Conservation (phyloP, 495 filamentous ascomycete species). For the Evernia prunastri region DNA sequence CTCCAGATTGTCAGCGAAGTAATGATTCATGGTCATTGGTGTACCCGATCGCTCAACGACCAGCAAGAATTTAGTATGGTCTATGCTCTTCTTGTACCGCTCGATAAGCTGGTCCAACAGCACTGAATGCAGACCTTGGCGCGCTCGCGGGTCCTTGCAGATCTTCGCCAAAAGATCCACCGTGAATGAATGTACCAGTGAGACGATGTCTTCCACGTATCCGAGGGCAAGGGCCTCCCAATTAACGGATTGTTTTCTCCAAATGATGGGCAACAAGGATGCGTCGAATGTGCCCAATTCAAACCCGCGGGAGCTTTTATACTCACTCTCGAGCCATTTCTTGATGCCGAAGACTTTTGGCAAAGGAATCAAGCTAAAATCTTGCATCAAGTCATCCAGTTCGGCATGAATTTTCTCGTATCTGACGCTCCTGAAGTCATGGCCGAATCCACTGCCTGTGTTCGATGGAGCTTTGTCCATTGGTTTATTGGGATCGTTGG, state of each 20-base stretch:
- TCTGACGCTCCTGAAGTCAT: not conserved
- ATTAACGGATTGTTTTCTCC: slow-evolving; percentile 50
- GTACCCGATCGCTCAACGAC: slow-evolving; percentile 41
- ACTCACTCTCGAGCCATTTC: slow-evolving; percentile 31
- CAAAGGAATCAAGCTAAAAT: not conserved
- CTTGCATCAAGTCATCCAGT: slow-evolving; percentile 30
- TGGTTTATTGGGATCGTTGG: not conserved
- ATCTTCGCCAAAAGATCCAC: slow-evolving; percentile 30
- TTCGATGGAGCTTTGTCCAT: not conserved
- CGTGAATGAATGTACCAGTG: slow-evolving; percentile 45
- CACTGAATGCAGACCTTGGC: slow-evolving; percentile 33
- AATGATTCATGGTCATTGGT: slow-evolving; percentile 47
- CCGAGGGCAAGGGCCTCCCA: slow-evolving; percentile 43
- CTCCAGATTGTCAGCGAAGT: slow-evolving; percentile 46
- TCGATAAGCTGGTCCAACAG: slow-evolving; percentile 40
- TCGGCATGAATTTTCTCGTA: slow-evolving; percentile 21
- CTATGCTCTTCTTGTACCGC: slow-evolving; percentile 40
- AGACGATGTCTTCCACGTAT: slow-evolving; percentile 44
- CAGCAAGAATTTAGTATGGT: slow-evolving; percentile 43
- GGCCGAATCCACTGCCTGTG: not conserved
- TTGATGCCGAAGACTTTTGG: slow-evolving; percentile 25
- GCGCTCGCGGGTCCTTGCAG: slow-evolving; percentile 37
- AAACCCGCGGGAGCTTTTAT: slow-evolving; percentile 33
- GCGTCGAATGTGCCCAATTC: slow-evolving; percentile 38
- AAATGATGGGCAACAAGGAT: slow-evolving; percentile 38